phyloP scores from a whole-genome alignment of 2,329 filamentous ascomycete genomes.

The Hirsutella thompsonii region DNA sequence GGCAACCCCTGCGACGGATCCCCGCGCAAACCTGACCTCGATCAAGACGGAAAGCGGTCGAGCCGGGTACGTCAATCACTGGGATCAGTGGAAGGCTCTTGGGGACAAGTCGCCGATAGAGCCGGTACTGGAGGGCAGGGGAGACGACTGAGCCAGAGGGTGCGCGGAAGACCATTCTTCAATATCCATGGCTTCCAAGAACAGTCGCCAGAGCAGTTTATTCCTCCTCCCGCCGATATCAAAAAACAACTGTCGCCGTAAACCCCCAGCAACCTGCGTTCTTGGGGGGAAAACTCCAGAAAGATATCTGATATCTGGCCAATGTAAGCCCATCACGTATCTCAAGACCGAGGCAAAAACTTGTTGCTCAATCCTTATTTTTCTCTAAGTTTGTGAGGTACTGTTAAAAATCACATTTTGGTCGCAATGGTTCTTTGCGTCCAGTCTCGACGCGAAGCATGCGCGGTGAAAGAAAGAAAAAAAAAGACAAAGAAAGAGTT shows the following conservation, averaged over 20 bases:
- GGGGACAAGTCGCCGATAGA: background rate
- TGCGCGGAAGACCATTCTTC: no score
- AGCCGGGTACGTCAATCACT: slow-evolving; percentile 22
- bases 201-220: no score
- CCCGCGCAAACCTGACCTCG: slow-evolving; percentile 20
- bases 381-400: background rate
- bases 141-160: background rate
- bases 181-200: background rate
- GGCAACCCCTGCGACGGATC: slow-evolving; percentile 12
- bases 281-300: background rate
- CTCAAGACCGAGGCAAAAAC: background rate
- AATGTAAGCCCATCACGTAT: background rate
- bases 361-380: background rate
- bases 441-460: background rate
- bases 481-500: background rate
- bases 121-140: background rate
- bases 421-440: background rate
- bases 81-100: slow-evolving; percentile 16
- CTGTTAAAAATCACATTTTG: background rate
- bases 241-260: no score
- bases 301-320: background rate
- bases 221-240: no score
- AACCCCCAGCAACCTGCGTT: background rate
- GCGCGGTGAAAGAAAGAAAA: background rate
- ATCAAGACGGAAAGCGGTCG: slow-evolving; percentile 15